These are phyloP conservation scores for Hyphopichia pseudoburtonii DNA, from an alignment of 1,139 yeast genomes.

Conservation along the genomic window DNA sequence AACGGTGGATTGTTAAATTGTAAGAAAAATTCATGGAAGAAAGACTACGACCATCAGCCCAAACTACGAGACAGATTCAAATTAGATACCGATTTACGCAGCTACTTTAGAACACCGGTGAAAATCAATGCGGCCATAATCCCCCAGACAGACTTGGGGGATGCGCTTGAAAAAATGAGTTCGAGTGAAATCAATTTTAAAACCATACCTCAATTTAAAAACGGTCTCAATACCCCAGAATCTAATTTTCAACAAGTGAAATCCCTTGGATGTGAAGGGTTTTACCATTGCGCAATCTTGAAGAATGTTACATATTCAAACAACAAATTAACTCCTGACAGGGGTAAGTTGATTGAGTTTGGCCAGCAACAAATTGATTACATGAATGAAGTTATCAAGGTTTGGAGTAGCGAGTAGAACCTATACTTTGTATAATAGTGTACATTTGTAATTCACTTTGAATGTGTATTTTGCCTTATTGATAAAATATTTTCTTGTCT, in stretches of 20 bases:
- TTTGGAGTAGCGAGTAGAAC: no score
- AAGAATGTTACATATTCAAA: neutral
- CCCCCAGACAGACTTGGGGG: constrained; percentile 16
- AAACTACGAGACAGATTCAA: constrained; percentile 3
- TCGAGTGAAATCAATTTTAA: no score
- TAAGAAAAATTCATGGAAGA: constrained; percentile 8
- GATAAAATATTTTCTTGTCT: no score
- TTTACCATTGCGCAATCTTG: constrained; percentile 1
- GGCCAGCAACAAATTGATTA: neutral
- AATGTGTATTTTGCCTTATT: no score
- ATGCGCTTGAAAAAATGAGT: no score
- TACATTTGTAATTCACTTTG: no score
- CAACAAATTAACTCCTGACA: no score
- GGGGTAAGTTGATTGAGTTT: constrained; percentile 1
- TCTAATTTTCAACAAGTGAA: constrained; percentile 1
- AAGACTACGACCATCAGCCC: constrained; percentile 1
- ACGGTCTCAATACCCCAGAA: no score
- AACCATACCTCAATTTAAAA: no score
- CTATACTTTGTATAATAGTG: no score
- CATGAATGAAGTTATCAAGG: neutral
- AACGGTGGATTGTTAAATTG: constrained; percentile 13
- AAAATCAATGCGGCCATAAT: constrained; percentile 14
- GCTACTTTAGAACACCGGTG: constrained; percentile 13
- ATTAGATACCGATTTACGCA: constrained; percentile 11
- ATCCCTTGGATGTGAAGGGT: constrained; percentile 2